phyloP scores from a whole-genome alignment of 1,139 yeast genomes.

The Insectozyma bohioensis region DNA sequence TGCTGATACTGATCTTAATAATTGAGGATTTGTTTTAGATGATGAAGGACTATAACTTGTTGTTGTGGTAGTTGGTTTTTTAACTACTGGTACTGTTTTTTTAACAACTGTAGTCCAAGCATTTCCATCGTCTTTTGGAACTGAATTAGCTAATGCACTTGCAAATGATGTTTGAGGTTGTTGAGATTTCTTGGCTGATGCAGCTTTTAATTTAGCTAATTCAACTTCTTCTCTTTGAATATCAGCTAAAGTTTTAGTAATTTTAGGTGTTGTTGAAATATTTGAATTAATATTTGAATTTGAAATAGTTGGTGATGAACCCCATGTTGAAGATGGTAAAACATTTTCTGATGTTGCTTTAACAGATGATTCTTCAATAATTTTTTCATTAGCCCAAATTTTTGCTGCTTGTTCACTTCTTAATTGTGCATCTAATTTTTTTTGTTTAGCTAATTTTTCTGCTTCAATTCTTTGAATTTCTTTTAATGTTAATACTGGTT shows the following conservation, averaged over 20 bases:
- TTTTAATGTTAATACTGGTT: conserved; percentile 58
- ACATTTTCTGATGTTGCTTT: conserved; percentile 24
- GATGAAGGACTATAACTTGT: conserved; percentile 19
- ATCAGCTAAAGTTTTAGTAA: conserved; percentile 41
- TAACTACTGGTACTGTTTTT: conserved; percentile 23
- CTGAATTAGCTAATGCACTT: conserved; percentile 26
- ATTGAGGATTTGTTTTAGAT: conserved; percentile 24
- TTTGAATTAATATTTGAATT: too few relatives aligned
- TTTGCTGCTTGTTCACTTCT: conserved; percentile 27
- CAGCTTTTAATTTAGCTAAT: conserved; percentile 31
- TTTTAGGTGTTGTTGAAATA: conserved; percentile 17
- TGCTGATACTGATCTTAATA: conserved; percentile 42
- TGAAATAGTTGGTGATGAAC: too few relatives aligned
- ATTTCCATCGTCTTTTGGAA: conserved; percentile 27
- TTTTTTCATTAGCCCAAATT: conserved; percentile 26
- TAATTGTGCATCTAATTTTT: conserved; percentile 31
- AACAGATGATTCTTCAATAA: conserved; percentile 17
- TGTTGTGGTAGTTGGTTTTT: conserved; percentile 20
- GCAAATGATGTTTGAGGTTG: conserved; percentile 25
- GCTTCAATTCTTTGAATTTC: conserved; percentile 74
- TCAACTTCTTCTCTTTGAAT: conserved; percentile 48
- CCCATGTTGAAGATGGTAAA: conserved; percentile 65
- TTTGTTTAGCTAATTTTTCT: conserved; percentile 44
- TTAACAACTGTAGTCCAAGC: conserved; percentile 47
- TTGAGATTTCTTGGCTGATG: conserved; percentile 11